These are phyloP conservation scores for Neurospora sp. DNA, from an alignment of 495 filamentous ascomycete genomes.

Conservation along the genomic window DNA sequence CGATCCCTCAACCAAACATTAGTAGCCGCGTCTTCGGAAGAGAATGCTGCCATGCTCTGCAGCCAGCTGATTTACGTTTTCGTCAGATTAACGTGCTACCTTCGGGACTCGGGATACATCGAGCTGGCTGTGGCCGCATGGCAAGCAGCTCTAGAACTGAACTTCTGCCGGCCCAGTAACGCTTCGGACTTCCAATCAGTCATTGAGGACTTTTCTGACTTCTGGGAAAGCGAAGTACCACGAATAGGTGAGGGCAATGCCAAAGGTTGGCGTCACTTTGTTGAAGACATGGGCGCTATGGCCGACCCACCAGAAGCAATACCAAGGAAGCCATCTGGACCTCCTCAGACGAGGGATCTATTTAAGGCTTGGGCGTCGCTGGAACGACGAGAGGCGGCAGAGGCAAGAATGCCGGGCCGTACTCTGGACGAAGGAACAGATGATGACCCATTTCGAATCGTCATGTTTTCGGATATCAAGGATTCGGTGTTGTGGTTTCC, in stretches of 20 bases:
- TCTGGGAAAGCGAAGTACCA: conserved; percentile 80
- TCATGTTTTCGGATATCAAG: conserved; percentile 69
- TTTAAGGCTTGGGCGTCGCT: conserved; percentile 48
- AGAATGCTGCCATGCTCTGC: conserved; percentile 8
- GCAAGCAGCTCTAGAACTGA: conserved; percentile 74
- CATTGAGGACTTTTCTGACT: conserved; percentile 47
- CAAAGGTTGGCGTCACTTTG: conserved; percentile 57
- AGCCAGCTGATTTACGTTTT: conserved; percentile 61
- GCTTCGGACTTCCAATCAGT: conserved; percentile 21
- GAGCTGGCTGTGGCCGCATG: conserved; percentile 72
- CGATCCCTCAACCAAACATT: conserved; percentile 32
- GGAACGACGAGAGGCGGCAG: conserved; percentile 42
- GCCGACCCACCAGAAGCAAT: conserved; percentile 29
- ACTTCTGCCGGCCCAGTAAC: conserved; percentile 42
- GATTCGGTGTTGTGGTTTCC: conserved; percentile 50
- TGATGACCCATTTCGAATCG: conserved; percentile 69
- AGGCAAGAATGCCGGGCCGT: conserved; percentile 53
- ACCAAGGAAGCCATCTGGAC: conserved; percentile 2
- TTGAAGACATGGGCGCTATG: conserved; percentile 18
- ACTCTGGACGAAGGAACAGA: conserved; percentile 51
- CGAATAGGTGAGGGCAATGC: conserved; percentile 68
- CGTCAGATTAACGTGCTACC: conserved; percentile 59
- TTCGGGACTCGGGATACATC: conserved; percentile 69
- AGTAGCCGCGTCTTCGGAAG: conserved; percentile 16
- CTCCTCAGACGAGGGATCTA: conserved; percentile 25